A percentile compares a stretch with the other conserved stretches of the same genome.
These are phyloP conservation scores for Perilla frutescens DNA, from an alignment of 257 asterid species.

Conservation along the genomic window DNA sequence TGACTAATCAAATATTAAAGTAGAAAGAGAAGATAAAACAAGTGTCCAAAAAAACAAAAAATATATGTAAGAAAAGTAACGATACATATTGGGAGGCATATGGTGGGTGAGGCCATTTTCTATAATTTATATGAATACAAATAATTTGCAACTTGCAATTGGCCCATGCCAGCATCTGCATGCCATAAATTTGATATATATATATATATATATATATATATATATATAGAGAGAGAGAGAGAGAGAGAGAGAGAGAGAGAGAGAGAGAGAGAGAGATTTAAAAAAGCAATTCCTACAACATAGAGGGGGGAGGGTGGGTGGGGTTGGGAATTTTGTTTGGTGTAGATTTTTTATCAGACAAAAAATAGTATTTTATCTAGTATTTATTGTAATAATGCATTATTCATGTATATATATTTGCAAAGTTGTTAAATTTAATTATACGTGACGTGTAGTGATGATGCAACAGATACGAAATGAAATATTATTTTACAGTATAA, in stretches of 20 bases:
- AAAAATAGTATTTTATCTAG: background rate
- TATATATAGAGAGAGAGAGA: too few relatives aligned
- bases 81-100: constrained; percentile 35
- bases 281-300: constrained; percentile 36
- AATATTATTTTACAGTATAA: background rate
- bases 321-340: background rate
- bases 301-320: constrained; percentile 27
- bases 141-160: constrained; percentile 42
- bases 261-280: background rate
- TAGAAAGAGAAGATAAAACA: constrained; percentile 17
- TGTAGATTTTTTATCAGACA: background rate
- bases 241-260: too few relatives aligned
- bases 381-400: background rate
- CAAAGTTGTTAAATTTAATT: too few relatives aligned
- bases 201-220: too few relatives aligned
- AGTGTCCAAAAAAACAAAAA: constrained; percentile 29
- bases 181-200: constrained; percentile 15
- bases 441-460: background rate
- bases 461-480: too few relatives aligned
- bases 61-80: constrained; percentile 16
- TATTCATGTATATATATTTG: background rate
- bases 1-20: constrained; percentile 43
- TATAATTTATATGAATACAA: background rate
- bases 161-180: constrained; percentile 40
- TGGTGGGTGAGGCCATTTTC: constrained; percentile 33